Percentiles rank a stretch among this genome's conserved stretches.
phyloP scores from a whole-genome alignment of 495 filamentous ascomycete genomes.

The Opeltia flavorubescens region DNA sequence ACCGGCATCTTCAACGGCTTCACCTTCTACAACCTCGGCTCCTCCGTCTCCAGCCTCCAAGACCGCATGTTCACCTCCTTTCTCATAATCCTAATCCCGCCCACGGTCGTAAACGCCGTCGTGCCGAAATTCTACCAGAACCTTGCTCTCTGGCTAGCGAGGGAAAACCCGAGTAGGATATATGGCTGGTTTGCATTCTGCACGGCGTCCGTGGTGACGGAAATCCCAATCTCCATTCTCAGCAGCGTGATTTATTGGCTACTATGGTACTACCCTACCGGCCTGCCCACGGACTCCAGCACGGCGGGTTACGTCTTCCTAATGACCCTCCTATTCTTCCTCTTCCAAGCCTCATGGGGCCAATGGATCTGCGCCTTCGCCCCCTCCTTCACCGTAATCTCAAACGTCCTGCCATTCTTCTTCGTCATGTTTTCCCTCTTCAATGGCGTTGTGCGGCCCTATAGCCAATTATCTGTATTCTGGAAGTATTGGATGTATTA shows the following conservation, averaged over 20 bases:
- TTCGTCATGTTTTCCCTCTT: slow-evolving; percentile 64
- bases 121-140: slow-evolving; percentile 75
- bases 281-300: slow-evolving; percentile 47
- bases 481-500: slow-evolving; percentile 76
- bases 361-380: slow-evolving; percentile 79
- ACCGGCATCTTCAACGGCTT: slow-evolving; percentile 70
- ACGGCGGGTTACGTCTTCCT: slow-evolving; percentile 71
- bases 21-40: slow-evolving; percentile 66
- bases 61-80: slow-evolving; percentile 63
- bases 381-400: slow-evolving; percentile 66
- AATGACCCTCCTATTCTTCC: slow-evolving; percentile 69
- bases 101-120: slow-evolving; percentile 60
- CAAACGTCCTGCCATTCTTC: slow-evolving; percentile 65
- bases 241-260: slow-evolving; percentile 54
- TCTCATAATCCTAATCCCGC: slow-evolving; percentile 59
- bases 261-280: slow-evolving; percentile 69
- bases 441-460: slow-evolving; percentile 59
- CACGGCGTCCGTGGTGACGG: slow-evolving; percentile 59
- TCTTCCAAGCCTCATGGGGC: slow-evolving; percentile 66
- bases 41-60: slow-evolving; percentile 57
- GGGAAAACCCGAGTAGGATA: slow-evolving; percentile 63
- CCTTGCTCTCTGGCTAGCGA: slow-evolving; percentile 57
- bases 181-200: slow-evolving; percentile 78
- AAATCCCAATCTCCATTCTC: slow-evolving; percentile 59
- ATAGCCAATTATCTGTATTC: slow-evolving; percentile 46